A percentile compares a stretch with the other conserved stretches of the same genome.
Evolutionary conservation across 1,284 basidiomycete species (phyloP).

Genomic region (Trametes versicolor): DNA sequence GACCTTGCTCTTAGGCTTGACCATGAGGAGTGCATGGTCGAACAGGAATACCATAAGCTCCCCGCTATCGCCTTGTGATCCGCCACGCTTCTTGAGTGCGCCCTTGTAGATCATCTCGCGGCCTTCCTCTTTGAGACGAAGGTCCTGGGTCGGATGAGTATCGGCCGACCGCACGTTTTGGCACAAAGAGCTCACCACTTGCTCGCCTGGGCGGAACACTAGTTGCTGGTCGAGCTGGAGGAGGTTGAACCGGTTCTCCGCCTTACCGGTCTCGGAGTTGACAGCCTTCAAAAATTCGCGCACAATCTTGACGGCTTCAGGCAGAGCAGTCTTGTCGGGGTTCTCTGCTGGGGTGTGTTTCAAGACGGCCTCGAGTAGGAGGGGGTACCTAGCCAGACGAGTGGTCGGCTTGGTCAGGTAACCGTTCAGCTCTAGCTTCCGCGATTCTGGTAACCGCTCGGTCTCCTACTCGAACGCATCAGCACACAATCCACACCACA

Average conservation of each 20-base stretch:
- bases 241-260: constrained; percentile 94
- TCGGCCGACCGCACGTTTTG: constrained; percentile 6
- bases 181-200: constrained; percentile 67
- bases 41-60: constrained; percentile 96
- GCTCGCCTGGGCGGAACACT: constrained; percentile 86
- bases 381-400: constrained; percentile 93
- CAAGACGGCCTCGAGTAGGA: constrained; percentile 91
- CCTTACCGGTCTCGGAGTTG: constrained; percentile 92
- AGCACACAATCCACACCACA: background rate
- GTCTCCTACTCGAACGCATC: constrained; percentile 64
- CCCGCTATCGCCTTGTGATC: constrained; percentile 78
- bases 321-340: constrained; percentile 85
- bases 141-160: constrained; percentile 64
- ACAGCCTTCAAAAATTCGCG: constrained; percentile 89
- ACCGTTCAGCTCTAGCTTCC: constrained; percentile 97
- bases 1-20: constrained; percentile 93
- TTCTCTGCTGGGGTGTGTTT: constrained; percentile 95
- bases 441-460: constrained; percentile 93
- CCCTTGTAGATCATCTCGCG: constrained; percentile 96
- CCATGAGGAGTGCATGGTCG: constrained; percentile 96
- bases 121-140: constrained; percentile 87
- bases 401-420: constrained; percentile 99
- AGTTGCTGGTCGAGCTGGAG: constrained; percentile 91
- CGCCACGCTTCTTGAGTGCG: constrained; percentile 91
- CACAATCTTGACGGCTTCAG: constrained; percentile 84